These are phyloP conservation scores for Cenchrus purpureus DNA, from an alignment of 176 grass and related monocot species.

Conservation along the genomic window DNA sequence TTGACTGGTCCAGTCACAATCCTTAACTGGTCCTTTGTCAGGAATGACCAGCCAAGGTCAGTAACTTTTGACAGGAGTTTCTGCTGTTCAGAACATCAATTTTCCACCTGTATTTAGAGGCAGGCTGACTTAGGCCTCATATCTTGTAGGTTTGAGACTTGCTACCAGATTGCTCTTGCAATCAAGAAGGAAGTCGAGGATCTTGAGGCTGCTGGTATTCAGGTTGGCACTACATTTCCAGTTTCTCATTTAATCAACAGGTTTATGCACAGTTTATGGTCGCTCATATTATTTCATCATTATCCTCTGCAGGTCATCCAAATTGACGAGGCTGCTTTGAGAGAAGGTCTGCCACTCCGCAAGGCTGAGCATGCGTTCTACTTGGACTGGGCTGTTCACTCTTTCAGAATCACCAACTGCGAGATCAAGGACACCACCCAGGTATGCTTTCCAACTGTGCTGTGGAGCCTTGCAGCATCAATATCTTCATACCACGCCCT, in stretches of 20 bases:
- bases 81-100: not conserved
- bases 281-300: not conserved
- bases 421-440: slow-evolving; percentile 90
- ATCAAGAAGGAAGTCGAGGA: slow-evolving; percentile 98
- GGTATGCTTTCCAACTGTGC: slow-evolving; percentile 47
- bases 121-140: slow-evolving; percentile 9
- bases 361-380: slow-evolving; percentile 94
- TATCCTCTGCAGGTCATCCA: slow-evolving; percentile 73
- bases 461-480: not conserved
- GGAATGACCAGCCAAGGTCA: slow-evolving; percentile 94
- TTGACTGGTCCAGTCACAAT: slow-evolving; percentile 93
- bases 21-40: slow-evolving; percentile 97
- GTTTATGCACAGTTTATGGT: not conserved
- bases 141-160: slow-evolving; percentile 76
- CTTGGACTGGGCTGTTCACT: slow-evolving; percentile 93
- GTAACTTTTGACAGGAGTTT: not conserved
- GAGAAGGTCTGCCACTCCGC: slow-evolving; percentile 92
- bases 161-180: slow-evolving; percentile 96
- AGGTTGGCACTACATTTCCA: slow-evolving; percentile 45
- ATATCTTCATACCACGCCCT: not conserved
- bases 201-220: slow-evolving; percentile 86
- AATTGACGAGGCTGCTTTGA: slow-evolving; percentile 93
- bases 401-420: slow-evolving; percentile 94
- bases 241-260: not conserved
- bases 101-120: not conserved